Conservation (phyloP, 306 rosid species). For the Ceratonia siliqua region DNA sequence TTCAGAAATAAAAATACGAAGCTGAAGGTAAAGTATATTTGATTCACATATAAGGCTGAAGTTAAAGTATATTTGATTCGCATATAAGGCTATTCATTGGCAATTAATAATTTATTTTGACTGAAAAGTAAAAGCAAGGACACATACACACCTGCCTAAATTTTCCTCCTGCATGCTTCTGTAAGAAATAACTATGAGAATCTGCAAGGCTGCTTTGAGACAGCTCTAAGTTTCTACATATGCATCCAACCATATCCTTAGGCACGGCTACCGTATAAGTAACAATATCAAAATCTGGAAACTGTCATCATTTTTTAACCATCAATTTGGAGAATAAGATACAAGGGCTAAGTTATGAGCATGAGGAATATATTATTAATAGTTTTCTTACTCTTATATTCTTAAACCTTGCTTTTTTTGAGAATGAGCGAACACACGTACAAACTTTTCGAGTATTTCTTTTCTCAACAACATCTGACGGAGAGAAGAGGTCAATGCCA, state of each 20-base stretch:
- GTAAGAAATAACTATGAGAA: conserved; percentile 32
- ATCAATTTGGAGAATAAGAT: not conserved
- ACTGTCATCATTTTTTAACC: conserved; percentile 39
- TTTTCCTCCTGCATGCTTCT: conserved; percentile 23
- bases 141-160: conserved; percentile 48
- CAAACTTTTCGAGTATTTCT: conserved; percentile 53
- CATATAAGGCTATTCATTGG: conserved; percentile 4
- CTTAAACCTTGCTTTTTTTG: conserved; percentile 46
- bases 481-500: conserved; percentile 59
- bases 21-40: no score
- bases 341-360: conserved; percentile 2
- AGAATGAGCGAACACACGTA: conserved; percentile 60
- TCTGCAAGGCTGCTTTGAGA: conserved; percentile 32
- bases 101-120: conserved; percentile 1
- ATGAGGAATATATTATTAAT: not conserved
- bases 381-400: conserved; percentile 42
- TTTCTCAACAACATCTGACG: conserved; percentile 66
- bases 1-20: conserved; percentile 28
- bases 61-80: no score
- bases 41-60: no score
- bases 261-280: conserved; percentile 56
- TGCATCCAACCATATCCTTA: conserved; percentile 53
- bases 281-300: conserved; percentile 64
- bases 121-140: conserved; percentile 30
- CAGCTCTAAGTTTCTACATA: conserved; percentile 49